Conservation (phyloP, 768 basidiomycete species). For the Auricularia sp. region DNA sequence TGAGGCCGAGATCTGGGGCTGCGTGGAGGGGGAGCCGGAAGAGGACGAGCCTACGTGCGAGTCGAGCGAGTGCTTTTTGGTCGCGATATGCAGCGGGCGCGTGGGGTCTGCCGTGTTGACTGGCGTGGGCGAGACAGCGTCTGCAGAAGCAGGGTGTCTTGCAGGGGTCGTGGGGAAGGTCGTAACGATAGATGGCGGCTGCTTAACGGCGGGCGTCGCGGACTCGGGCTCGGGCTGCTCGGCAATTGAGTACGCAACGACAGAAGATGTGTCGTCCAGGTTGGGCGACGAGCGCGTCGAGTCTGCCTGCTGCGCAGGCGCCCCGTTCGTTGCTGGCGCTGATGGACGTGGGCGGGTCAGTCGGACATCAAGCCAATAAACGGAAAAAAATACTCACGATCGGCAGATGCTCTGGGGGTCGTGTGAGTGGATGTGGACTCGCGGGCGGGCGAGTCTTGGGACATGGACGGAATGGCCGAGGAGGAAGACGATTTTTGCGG, state of each 20-base stretch:
- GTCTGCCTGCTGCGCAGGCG: background rate
- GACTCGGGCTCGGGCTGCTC: background rate
- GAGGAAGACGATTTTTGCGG: background rate
- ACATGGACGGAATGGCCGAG: background rate
- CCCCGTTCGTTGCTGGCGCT: background rate
- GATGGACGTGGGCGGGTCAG: background rate
- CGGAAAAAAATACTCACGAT: background rate
- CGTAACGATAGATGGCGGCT: background rate
- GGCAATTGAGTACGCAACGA: background rate
- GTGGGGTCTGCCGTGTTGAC: background rate
- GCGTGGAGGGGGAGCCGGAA: slow-evolving; percentile 5
- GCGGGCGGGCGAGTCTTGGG: background rate
- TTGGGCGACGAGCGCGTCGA: background rate
- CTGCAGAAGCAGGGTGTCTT: background rate
- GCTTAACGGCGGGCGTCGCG: background rate
- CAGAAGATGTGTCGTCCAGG: background rate
- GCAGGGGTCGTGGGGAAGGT: background rate
- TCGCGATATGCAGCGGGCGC: background rate
- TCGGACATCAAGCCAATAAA: too few relatives aligned
- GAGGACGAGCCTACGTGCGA: background rate
- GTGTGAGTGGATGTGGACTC: background rate
- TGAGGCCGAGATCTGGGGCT: slow-evolving; percentile 1
- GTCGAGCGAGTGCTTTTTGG: slow-evolving; percentile 2
- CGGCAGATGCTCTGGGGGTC: background rate
- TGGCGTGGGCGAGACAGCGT: background rate